Evolutionary conservation across 805 yeast species (phyloP), one percentile per base, ranked within the genome.

Genomic region (Wickerhamomyces queroliae): DNA sequence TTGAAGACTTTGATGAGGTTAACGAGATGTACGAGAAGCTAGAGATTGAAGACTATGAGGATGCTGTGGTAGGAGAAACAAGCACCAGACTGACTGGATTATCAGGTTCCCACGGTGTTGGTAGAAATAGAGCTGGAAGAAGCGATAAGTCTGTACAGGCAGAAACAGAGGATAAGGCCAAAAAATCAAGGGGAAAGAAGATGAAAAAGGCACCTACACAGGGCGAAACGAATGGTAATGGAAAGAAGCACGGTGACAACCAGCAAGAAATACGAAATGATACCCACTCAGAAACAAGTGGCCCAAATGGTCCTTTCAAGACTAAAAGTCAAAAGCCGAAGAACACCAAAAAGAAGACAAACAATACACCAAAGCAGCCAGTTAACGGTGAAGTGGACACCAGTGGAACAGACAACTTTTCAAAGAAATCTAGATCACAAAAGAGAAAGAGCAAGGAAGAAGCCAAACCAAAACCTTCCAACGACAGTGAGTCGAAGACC

Each of bases 291-390:
- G 32, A 28, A 28, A 28, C 17, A 15, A 28, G 16, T n/a, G n/a
- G n/a, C n/a, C n/a, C n/a, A 28, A 28, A 15, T n/a, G 16, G 6
- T 13, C 33, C 24, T 34, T 16, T 26, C 31, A 13, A 19, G 33
- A 20, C 24, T 21, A 23, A 40, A 40, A 40, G 32, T 11, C 8
- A 34, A 25, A 20, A 19, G 8, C 23, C 19, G 26, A 26, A 21
- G 30, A 23, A 18, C 7, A 20, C 18, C 29, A 22, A 16, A 13
- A 19, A 21, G 38, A 40, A 35, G 29, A 17, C 16, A 27, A 33
- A 17, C 12, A 18, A 12, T 19, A 4, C 33, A 18, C 7, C 17
- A 16, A 23, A 33, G 27, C 19, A 25, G 7, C 15, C 16, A 30
- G 31, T 25, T 10, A n/a, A n/a, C n/a, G n/a, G n/a, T n/a, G n/a